phyloP scores from a whole-genome alignment of 768 basidiomycete species.

The Panaeolus papilionaceus region DNA sequence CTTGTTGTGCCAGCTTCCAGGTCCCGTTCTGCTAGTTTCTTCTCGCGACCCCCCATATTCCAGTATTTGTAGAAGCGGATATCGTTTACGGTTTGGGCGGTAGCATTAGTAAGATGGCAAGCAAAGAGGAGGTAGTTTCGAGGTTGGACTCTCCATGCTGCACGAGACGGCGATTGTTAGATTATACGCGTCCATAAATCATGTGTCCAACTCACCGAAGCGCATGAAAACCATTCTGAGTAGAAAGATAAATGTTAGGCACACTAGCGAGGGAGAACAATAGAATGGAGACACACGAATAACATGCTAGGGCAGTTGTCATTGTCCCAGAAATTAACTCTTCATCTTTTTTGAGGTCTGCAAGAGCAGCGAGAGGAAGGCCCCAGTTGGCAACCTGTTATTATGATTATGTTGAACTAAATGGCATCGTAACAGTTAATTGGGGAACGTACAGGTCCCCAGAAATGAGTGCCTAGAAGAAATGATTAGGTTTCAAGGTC shows the following conservation, averaged over 20 bases:
- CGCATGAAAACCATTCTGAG: constrained; percentile 89
- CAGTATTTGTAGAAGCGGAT: constrained; percentile 90
- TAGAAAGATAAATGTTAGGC: constrained; percentile 17
- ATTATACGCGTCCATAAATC: constrained; percentile 7
- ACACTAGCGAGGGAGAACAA: constrained; percentile 16
- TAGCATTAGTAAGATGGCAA: constrained; percentile 91
- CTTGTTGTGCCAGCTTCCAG: constrained; percentile 38
- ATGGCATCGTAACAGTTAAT: constrained; percentile 18
- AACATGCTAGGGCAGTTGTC: constrained; percentile 88
- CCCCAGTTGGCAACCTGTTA: constrained; percentile 97
- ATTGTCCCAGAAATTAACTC: constrained; percentile 97
- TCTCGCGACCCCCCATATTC: constrained; percentile 87
- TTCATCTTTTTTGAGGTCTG: constrained; percentile 93
- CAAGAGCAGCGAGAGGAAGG: constrained; percentile 89
- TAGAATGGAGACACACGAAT: constrained; percentile 79
- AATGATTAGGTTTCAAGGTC: constrained; percentile 19
- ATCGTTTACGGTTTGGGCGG: constrained; percentile 86
- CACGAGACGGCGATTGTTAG: constrained; percentile 19
- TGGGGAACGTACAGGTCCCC: constrained; percentile 84
- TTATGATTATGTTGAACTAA: constrained; percentile 21
- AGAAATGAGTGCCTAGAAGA: constrained; percentile 89
- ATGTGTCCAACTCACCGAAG: constrained; percentile 64
- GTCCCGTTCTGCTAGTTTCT: constrained; percentile 49
- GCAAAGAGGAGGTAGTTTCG: constrained; percentile 96
- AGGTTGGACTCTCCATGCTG: constrained; percentile 95